Percentiles rank a stretch among this genome's conserved stretches.
phyloP scores from a whole-genome alignment of 305 asterid species.

The Fraxinus platypoda region DNA sequence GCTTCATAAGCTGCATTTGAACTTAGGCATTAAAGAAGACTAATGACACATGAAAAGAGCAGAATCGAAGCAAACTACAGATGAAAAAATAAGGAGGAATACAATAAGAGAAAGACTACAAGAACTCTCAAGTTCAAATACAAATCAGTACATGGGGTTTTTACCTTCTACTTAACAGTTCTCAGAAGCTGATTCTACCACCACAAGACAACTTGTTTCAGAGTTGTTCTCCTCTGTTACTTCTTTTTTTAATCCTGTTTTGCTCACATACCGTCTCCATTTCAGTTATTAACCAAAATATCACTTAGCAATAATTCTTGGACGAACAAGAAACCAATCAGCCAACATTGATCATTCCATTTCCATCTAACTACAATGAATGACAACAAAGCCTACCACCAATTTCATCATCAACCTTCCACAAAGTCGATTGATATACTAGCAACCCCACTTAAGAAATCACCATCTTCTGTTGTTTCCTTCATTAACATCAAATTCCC shows the following conservation, averaged over 20 bases:
- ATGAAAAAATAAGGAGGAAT: conserved; percentile 24
- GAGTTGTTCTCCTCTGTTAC: conserved; percentile 9
- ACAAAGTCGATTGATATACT: not conserved
- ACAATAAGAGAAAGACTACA: conserved; percentile 14
- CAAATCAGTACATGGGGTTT: conserved; percentile 25
- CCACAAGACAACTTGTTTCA: conserved; percentile 7
- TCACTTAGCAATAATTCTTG: conserved; percentile 3
- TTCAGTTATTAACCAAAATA: conserved; percentile 20
- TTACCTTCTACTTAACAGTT: conserved; percentile 31
- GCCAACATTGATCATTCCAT: conserved; percentile 4
- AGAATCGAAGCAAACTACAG: conserved; percentile 24
- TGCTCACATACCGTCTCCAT: conserved; percentile 19
- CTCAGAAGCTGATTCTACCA: conserved; percentile 26
- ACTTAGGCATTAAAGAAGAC: conserved; percentile 17
- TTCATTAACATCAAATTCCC: conserved; percentile 51
- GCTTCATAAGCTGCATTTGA: conserved; percentile 7
- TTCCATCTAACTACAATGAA: conserved; percentile 31
- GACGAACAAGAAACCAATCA: conserved; percentile 10
- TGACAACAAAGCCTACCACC: conserved; percentile 13
- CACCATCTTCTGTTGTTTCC: conserved; percentile 51
- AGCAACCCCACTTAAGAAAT: not conserved
- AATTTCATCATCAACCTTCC: not conserved
- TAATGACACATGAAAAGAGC: conserved; percentile 6
- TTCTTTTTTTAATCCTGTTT: conserved; percentile 9
- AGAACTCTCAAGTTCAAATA: conserved; percentile 23